Base-by-base conservation (phyloP, 805 yeast genomes). In the Saturnispora besseyi region DNA sequence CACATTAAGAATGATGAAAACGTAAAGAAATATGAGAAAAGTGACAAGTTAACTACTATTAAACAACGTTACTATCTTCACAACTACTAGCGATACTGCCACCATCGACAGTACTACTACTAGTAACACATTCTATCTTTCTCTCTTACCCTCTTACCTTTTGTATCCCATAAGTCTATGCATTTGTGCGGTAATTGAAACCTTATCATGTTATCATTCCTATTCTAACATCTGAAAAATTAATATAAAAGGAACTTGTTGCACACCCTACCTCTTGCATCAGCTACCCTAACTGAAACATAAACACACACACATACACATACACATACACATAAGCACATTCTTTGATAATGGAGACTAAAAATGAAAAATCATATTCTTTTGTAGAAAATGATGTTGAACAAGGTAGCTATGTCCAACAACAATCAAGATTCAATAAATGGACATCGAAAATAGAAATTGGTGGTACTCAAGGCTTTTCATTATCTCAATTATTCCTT, bases 401-500 rank as follows among this genome's bases (percentile, higher is more conserved):
- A 36, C 40, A 36, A 22, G 40, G 40, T n/a, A 36, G 40, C 5
- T 22, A 18, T 10, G 21, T 9, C 24, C 24, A 21, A 36, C 40
- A 21, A 18, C 18, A 18, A 6, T 36, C 40, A 1, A 18, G 10
- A 5, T 12, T 38, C 9, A 24, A 41, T 30, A 47, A 47, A 29
- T 11, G 22, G 26, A 21, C 57, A 11, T 50, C 38, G 36, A 41
- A 45, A 37, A n/a, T 61, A 24, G 62, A 63, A 52, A 56, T 65
- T 37, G 59, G 63, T 1, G 67, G 65, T 10, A 60, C 62, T 0
- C 43, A 64, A 31, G 63, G 60, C 3, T 53, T 83, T 34, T 68
- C 85, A 0, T 55, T 78, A 3, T 57, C 78, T 2, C 87, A 86
- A 59, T 70, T 82, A 55, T 88, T 84, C 58, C 72, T 88, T 36